These are phyloP conservation scores for Ceriops tagal DNA, from an alignment of 345 rosid species.

Conservation along the genomic window DNA sequence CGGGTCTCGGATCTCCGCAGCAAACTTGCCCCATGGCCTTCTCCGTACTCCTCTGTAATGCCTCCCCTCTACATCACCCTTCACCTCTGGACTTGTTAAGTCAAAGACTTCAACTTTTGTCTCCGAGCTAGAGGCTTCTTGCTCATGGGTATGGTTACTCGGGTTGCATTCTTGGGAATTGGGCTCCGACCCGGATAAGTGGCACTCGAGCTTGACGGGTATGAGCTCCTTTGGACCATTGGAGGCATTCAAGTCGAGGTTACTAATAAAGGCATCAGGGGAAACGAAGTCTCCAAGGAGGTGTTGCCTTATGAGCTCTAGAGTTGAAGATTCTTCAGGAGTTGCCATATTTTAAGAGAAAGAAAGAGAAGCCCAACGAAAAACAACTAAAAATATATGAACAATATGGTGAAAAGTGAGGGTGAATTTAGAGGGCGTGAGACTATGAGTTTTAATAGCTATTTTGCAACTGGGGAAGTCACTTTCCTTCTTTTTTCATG, in stretches of 20 bases:
- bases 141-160: slow-evolving; percentile 13
- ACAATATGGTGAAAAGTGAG: neutral
- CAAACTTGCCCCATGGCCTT: slow-evolving; percentile 95
- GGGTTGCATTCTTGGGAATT: slow-evolving; percentile 33
- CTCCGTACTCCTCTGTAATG: slow-evolving; percentile 85
- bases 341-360: slow-evolving; percentile 26
- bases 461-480: neutral
- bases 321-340: slow-evolving; percentile 32
- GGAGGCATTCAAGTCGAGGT: slow-evolving; percentile 25
- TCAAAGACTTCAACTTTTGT: slow-evolving; percentile 31
- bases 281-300: slow-evolving; percentile 56
- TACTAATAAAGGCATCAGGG: slow-evolving; percentile 34
- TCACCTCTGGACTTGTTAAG: slow-evolving; percentile 11
- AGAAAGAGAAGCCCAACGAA: neutral
- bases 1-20: slow-evolving; percentile 95
- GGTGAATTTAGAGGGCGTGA: neutral
- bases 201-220: slow-evolving; percentile 32
- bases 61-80: slow-evolving; percentile 24
- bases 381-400: neutral
- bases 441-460: neutral
- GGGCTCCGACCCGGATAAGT: slow-evolving; percentile 32
- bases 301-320: slow-evolving; percentile 47
- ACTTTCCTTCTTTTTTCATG: neutral
- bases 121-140: slow-evolving; percentile 1
- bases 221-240: slow-evolving; percentile 21